Conservation (phyloP, 768 basidiomycete species). For the Russula foetens region DNA sequence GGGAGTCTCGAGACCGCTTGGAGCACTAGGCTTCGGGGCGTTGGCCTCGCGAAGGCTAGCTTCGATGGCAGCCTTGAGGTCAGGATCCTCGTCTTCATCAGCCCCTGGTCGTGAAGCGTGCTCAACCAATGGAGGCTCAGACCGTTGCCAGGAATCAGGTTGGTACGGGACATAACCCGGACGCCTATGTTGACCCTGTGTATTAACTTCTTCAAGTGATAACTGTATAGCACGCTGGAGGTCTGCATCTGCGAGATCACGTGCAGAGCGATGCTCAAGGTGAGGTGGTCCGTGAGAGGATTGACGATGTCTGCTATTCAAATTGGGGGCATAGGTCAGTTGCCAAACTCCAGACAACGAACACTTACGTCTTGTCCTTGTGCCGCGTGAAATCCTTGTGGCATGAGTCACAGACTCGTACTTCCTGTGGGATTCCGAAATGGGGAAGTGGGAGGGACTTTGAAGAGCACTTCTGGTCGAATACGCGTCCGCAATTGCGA, state of each 20-base stretch:
- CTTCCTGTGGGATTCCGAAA: constrained; percentile 87
- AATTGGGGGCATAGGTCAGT: constrained; percentile 19
- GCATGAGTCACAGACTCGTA: constrained; percentile 91
- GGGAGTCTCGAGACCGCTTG: constrained; percentile 48
- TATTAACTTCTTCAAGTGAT: constrained; percentile 68
- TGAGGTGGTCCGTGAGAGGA: constrained; percentile 48
- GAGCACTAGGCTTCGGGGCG: constrained; percentile 73
- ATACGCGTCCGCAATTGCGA: constrained; percentile 94
- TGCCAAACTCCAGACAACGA: neutral
- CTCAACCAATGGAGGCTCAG: constrained; percentile 61
- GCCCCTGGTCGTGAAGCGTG: constrained; percentile 22
- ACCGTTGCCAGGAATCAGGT: constrained; percentile 50
- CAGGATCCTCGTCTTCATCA: constrained; percentile 84
- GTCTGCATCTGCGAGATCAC: constrained; percentile 73
- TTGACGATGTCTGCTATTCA: constrained; percentile 40
- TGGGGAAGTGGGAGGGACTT: constrained; percentile 81
- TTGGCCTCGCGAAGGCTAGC: constrained; percentile 84
- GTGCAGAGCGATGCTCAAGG: constrained; percentile 46
- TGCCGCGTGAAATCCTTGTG: constrained; percentile 67
- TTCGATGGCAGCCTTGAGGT: constrained; percentile 89
- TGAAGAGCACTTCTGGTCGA: constrained; percentile 89
- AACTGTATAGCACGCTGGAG: constrained; percentile 90
- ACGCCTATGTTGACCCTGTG: constrained; percentile 37
- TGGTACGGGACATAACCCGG: constrained; percentile 65
- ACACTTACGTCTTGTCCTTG: constrained; percentile 47